A percentile compares a stretch with the other conserved stretches of the same genome.
phyloP scores from a whole-genome alignment of 1,284 basidiomycete genomes.

The Ceratobasidium sp. region DNA sequence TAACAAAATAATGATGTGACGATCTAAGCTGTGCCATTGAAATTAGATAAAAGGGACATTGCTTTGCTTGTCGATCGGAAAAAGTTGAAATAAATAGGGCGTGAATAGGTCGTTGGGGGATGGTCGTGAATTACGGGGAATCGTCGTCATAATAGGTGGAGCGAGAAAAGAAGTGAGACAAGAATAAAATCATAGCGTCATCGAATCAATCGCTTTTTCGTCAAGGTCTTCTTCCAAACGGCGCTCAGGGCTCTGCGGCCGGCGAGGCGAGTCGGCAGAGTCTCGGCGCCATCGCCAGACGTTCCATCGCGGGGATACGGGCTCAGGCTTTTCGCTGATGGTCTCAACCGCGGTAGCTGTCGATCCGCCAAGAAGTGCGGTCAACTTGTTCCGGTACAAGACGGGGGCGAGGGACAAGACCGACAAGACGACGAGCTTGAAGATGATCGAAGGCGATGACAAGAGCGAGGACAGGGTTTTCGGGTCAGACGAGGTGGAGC shows the following conservation, averaged over 20 bases:
- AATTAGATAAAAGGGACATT: not conserved
- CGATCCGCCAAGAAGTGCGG: conserved; percentile 54
- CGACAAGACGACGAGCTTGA: conserved; percentile 75
- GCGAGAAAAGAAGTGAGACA: not conserved
- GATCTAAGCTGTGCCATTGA: conserved; percentile 15
- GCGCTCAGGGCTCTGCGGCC: conserved; percentile 18
- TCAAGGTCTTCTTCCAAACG: conserved; percentile 22
- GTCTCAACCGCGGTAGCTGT: not conserved
- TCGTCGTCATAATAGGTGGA: not conserved
- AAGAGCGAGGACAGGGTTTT: conserved; percentile 75
- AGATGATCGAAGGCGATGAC: conserved; percentile 71
- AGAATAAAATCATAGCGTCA: not conserved
- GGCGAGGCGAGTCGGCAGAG: not conserved
- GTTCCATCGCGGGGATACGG: conserved; percentile 21
- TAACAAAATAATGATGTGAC: conserved; percentile 15
- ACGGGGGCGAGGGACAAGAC: conserved; percentile 80
- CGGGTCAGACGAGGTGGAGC: conserved; percentile 67
- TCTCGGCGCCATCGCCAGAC: conserved; percentile 12
- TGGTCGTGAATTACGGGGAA: not conserved
- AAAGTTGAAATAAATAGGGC: not conserved
- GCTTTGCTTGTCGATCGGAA: not conserved
- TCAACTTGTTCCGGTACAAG: conserved; percentile 68
- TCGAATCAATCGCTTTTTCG: conserved; percentile 13
- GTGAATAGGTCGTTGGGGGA: not conserved
- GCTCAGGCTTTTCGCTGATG: conserved; percentile 5